These are phyloP conservation scores for Aureobasidium sp. DNA, from an alignment of 2,329 filamentous ascomycete species.

Conservation along the genomic window DNA sequence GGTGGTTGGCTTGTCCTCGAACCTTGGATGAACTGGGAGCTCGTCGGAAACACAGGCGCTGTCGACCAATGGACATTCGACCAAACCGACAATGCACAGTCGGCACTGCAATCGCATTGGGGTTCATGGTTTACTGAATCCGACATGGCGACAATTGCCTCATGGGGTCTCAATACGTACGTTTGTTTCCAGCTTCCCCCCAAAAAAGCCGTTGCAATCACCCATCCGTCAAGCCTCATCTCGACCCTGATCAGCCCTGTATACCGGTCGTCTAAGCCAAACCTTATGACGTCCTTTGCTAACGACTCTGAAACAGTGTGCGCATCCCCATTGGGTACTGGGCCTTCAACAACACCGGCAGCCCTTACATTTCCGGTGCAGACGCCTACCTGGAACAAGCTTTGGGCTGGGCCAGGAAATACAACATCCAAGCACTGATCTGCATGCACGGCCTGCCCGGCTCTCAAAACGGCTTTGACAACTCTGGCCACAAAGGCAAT, in stretches of 20 bases:
- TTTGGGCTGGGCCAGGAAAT: constrained; percentile 48
- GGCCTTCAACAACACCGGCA: constrained; percentile 48
- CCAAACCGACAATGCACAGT: constrained; percentile 22
- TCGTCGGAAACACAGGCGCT: constrained; percentile 24
- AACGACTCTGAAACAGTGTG: constrained; percentile 28
- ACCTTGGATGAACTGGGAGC: constrained; percentile 27
- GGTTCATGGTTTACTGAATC: constrained; percentile 33
- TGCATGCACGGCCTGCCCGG: constrained; percentile 52
- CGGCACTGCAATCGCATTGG: constrained; percentile 31
- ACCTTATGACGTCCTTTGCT: neutral
- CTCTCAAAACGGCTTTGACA: constrained; percentile 57
- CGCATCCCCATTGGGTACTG: constrained; percentile 55
- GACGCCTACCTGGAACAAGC: constrained; percentile 49
- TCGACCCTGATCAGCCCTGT: constrained; percentile 1
- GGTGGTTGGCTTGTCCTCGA: constrained; percentile 47
- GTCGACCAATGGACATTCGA: constrained; percentile 36
- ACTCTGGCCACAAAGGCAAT: constrained; percentile 46
- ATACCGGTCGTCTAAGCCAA: neutral
- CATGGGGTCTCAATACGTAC: constrained; percentile 29
- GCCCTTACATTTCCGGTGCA: constrained; percentile 47
- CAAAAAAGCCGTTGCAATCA: neutral
- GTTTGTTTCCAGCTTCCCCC: neutral
- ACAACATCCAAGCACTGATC: constrained; percentile 50
- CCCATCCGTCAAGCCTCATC: neutral
- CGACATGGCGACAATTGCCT: constrained; percentile 37